phyloP scores from a whole-genome alignment of 2,329 filamentous ascomycete genomes.

The Alternaria triticimaculans region DNA sequence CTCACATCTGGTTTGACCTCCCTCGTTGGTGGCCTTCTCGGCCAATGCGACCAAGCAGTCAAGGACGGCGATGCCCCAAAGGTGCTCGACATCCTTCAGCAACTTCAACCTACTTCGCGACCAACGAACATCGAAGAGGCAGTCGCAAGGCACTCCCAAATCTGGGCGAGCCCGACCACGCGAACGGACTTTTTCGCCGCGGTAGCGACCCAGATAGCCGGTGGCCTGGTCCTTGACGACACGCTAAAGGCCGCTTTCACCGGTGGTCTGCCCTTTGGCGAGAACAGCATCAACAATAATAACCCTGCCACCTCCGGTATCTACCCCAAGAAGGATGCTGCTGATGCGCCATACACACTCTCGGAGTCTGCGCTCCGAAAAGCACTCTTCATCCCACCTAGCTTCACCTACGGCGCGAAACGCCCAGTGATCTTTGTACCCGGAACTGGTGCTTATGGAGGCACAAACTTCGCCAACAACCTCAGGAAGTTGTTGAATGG shows the following conservation, averaged over 20 bases:
- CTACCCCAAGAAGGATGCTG: slow-evolving; percentile 48
- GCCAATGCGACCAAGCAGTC: slow-evolving; percentile 19
- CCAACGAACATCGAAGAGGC: slow-evolving; percentile 24
- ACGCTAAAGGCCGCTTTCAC: slow-evolving; percentile 20
- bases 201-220: slow-evolving; percentile 30
- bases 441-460: slow-evolving; percentile 60
- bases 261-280: slow-evolving; percentile 23
- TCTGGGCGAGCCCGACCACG: slow-evolving; percentile 26
- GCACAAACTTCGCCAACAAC: slow-evolving; percentile 55
- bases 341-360: slow-evolving; percentile 59
- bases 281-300: slow-evolving; percentile 32
- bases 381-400: slow-evolving; percentile 60
- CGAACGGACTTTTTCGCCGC: slow-evolving; percentile 22
- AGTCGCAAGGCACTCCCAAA: slow-evolving; percentile 8
- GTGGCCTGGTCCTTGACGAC: slow-evolving; percentile 23
- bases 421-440: slow-evolving; percentile 61
- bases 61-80: slow-evolving; percentile 17
- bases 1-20: slow-evolving; percentile 5
- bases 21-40: slow-evolving; percentile 15
- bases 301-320: slow-evolving; percentile 33
- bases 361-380: slow-evolving; percentile 55
- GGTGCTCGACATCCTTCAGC: slow-evolving; percentile 18
- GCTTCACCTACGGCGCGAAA: slow-evolving; percentile 54
- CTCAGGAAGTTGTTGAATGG: slow-evolving; percentile 57
- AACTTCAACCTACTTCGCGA: slow-evolving; percentile 20